Percentiles rank a stretch among this genome's conserved stretches.
These are phyloP conservation scores for Taphrina deformans DNA, from an alignment of 1,139 yeast species.

Conservation along the genomic window DNA sequence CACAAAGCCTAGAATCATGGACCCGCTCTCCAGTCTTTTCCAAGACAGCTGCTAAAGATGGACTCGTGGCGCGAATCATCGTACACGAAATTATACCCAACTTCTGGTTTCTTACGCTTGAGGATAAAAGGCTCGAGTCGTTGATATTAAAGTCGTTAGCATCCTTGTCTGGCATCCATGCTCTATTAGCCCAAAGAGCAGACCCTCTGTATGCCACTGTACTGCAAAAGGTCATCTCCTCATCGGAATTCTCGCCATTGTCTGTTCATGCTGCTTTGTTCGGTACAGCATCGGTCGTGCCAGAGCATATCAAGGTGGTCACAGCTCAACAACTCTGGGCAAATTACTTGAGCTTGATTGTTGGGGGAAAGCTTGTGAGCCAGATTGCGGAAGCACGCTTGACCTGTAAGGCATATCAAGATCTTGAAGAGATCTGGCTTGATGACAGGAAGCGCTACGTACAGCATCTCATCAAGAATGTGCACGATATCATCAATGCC, in stretches of 20 bases:
- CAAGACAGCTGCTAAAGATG: conserved; percentile 4
- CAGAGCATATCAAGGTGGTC: neutral
- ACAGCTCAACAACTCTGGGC: conserved; percentile 16
- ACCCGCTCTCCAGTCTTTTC: neutral
- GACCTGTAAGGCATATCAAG: neutral
- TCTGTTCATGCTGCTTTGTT: neutral
- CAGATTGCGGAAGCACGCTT: neutral
- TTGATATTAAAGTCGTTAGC: neutral
- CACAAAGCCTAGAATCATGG: conserved; percentile 1
- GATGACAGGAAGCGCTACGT: neutral
- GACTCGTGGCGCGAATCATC: neutral
- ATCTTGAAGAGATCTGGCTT: neutral
- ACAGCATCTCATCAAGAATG: neutral
- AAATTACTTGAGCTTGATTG: neutral
- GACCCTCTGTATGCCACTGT: neutral
- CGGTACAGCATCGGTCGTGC: neutral
- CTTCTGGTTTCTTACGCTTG: neutral
- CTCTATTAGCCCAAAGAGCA: neutral
- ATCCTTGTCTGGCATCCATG: conserved; percentile 20
- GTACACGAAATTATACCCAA: conserved; percentile 13
- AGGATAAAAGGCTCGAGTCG: neutral
- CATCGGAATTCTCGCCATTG: neutral
- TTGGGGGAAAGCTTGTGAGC: conserved; percentile 6
- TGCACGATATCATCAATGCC: neutral
- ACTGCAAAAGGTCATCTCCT: neutral